Evolutionary conservation across 306 rosid genomes (phyloP).

Genomic region (Medicago lupulina): DNA sequence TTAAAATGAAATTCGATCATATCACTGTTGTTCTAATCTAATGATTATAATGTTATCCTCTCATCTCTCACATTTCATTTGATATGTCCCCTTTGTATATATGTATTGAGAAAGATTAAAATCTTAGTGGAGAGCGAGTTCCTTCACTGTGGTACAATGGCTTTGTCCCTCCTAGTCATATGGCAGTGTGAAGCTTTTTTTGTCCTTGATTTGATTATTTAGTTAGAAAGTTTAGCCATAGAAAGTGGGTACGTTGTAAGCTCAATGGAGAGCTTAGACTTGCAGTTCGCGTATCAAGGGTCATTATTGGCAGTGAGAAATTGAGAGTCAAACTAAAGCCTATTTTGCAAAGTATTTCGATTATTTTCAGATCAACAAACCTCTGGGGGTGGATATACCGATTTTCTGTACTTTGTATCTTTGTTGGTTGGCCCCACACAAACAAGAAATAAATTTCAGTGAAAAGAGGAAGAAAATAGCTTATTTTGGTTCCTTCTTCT

Average conservation of each 20-base stretch:
- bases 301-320: conserved; percentile 17
- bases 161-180: background rate
- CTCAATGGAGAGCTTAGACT: conserved; percentile 9
- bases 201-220: background rate
- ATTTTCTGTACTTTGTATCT: background rate
- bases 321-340: conserved; percentile 3
- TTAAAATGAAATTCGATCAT: no score
- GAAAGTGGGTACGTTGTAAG: background rate
- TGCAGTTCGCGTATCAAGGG: background rate
- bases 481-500: conserved; percentile 13
- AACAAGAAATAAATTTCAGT: background rate
- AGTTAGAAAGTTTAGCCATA: background rate
- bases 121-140: no score
- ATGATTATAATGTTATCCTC: no score
- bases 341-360: background rate
- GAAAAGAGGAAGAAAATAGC: conserved; percentile 2
- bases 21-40: no score
- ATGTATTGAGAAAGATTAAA: no score
- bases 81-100: no score
- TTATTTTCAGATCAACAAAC: background rate
- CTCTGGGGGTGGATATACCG: background rate
- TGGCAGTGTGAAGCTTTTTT: background rate
- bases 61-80: no score
- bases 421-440: conserved; percentile 13
- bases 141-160: no score